These are phyloP conservation scores for Aaosphaeria pasadenensis DNA, from an alignment of 2,329 filamentous ascomycete species.

Conservation along the genomic window DNA sequence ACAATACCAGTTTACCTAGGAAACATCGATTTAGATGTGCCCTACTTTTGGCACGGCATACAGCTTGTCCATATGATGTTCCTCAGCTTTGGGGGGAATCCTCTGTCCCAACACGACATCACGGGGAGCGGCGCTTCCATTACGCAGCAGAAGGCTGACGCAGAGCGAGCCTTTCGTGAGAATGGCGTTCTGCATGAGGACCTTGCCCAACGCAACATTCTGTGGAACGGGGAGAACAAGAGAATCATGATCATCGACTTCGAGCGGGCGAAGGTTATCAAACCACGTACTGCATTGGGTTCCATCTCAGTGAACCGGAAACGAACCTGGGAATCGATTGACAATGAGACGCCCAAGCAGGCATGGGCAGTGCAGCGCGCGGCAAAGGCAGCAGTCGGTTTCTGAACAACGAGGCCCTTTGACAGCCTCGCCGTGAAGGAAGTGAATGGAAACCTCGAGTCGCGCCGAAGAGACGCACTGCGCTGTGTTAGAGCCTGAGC, in stretches of 20 bases:
- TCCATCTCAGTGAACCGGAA: neutral
- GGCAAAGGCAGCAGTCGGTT: too few relatives aligned
- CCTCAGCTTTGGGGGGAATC: neutral
- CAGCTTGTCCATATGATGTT: neutral
- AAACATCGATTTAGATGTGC: slow-evolving; percentile 12
- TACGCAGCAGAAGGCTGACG: neutral
- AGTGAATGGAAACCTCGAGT: too few relatives aligned
- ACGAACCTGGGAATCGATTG: too few relatives aligned
- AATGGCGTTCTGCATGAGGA: neutral
- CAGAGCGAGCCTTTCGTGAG: neutral
- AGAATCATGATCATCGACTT: neutral
- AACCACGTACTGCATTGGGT: neutral
- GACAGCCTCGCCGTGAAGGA: too few relatives aligned
- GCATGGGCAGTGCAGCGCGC: too few relatives aligned
- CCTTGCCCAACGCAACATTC: neutral
- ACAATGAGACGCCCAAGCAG: too few relatives aligned
- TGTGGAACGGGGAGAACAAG: neutral
- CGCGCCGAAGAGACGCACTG: too few relatives aligned
- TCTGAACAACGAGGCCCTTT: too few relatives aligned
- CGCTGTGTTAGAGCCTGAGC: too few relatives aligned
- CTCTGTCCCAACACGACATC: neutral
- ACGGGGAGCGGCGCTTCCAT: neutral
- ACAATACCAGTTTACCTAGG: neutral
- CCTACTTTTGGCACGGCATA: slow-evolving; percentile 15
- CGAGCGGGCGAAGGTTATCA: neutral